Percentiles rank a stretch among this genome's conserved stretches.
Conservation (phyloP, 1,284 basidiomycete genomes). For the Sporisorium reilianum region DNA sequence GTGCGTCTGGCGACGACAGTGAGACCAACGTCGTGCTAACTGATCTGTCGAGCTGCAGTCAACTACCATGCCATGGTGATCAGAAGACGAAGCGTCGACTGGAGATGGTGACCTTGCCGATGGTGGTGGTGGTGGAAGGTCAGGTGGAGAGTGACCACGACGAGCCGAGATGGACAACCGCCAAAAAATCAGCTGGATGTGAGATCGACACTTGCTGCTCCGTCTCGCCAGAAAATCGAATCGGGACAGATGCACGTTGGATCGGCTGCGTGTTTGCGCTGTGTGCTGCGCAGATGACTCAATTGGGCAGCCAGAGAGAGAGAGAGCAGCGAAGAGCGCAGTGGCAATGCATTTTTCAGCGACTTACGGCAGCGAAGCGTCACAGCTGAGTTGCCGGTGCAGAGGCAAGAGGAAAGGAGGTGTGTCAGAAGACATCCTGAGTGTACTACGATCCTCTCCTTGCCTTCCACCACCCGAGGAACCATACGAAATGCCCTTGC, state of each 20-base stretch:
- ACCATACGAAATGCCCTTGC: constrained; percentile 39
- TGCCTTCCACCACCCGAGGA: not conserved
- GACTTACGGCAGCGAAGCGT: no score
- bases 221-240: not conserved
- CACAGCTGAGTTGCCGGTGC: not conserved
- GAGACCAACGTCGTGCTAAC: not conserved
- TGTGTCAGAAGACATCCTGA: constrained; percentile 5
- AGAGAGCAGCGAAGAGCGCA: not conserved
- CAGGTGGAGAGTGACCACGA: not conserved
- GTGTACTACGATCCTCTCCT: no score
- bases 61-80: not conserved
- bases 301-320: not conserved
- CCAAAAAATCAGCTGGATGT: not conserved
- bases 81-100: not conserved
- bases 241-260: no score
- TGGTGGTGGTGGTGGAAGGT: not conserved
- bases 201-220: no score
- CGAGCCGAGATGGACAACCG: not conserved
- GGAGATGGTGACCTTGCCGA: not conserved
- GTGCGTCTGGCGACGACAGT: not conserved
- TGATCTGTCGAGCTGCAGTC: not conserved
- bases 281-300: not conserved
- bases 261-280: no score
- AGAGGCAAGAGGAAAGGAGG: not conserved
- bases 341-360: no score